Evolutionary conservation across 1,284 basidiomycete genomes (phyloP).

Genomic region (Pisolithus thermaeus): DNA sequence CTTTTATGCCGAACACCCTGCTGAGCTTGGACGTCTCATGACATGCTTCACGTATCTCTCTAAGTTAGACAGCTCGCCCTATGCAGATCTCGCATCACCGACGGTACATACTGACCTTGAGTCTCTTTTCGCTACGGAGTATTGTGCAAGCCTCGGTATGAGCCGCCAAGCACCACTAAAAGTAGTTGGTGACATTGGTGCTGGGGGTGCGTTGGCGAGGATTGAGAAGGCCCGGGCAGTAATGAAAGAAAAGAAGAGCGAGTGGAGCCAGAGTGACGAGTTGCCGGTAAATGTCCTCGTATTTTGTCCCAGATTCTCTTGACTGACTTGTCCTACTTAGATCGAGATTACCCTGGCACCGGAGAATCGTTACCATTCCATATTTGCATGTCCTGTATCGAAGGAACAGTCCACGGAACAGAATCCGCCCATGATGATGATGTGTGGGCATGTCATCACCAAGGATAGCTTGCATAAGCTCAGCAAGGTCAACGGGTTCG

Average conservation of each 20-base stretch:
- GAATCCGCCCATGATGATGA: conserved; percentile 98
- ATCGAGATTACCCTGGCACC: conserved; percentile 89
- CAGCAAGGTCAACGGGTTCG: conserved; percentile 82
- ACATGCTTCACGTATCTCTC: conserved; percentile 73
- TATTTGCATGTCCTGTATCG: conserved; percentile 96
- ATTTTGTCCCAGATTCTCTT: not conserved
- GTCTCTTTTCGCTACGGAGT: conserved; percentile 83
- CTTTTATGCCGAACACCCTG: conserved; percentile 60
- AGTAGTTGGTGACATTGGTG: conserved; percentile 87
- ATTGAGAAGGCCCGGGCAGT: conserved; percentile 92
- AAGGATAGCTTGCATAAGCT: conserved; percentile 85
- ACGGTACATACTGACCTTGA: conserved; percentile 72
- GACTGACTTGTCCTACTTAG: conserved; percentile 37
- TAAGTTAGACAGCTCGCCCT: conserved; percentile 63
- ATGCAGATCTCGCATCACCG: conserved; percentile 68
- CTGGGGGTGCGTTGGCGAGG: conserved; percentile 79
- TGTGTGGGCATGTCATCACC: conserved; percentile 91
- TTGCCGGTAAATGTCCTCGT: conserved; percentile 56
- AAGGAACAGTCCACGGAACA: conserved; percentile 92
- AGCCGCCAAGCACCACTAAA: conserved; percentile 82
- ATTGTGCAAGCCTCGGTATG: conserved; percentile 82
- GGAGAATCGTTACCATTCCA: conserved; percentile 90
- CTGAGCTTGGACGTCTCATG: conserved; percentile 75
- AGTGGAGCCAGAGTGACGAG: conserved; percentile 87
- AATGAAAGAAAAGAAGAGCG: conserved; percentile 87